These are phyloP conservation scores for Pseudopyrenochaeta lycopersici DNA, from an alignment of 2,329 filamentous ascomycete genomes.

Conservation along the genomic window DNA sequence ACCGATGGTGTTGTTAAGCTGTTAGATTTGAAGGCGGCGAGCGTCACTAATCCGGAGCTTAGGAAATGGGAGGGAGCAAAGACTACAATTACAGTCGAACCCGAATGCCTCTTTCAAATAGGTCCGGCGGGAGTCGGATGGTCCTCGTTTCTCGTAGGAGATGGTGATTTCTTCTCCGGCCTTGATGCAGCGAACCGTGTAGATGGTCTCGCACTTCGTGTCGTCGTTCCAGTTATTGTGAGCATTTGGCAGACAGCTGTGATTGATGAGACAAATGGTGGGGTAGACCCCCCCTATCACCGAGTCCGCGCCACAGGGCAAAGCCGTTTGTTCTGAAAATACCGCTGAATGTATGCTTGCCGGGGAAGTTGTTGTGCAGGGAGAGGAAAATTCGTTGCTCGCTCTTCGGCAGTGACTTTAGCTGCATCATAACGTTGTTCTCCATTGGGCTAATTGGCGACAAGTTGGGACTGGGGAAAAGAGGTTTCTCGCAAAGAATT, in stretches of 20 bases:
- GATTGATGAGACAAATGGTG: slow-evolving; percentile 41
- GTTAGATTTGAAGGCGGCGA: slow-evolving; percentile 34
- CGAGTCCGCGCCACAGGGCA: slow-evolving; percentile 12
- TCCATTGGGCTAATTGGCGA: slow-evolving; percentile 6
- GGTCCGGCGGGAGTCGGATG: slow-evolving; percentile 13
- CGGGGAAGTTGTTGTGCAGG: slow-evolving; percentile 47
- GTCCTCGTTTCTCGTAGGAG: slow-evolving; percentile 20
- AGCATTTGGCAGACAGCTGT: slow-evolving; percentile 39
- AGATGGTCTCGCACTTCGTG: slow-evolving; percentile 29
- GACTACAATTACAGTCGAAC: slow-evolving; percentile 39
- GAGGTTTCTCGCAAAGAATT: slow-evolving; percentile 21
- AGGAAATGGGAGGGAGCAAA: slow-evolving; percentile 19
- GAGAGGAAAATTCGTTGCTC: slow-evolving; percentile 29
- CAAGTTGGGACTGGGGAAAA: slow-evolving; percentile 7
- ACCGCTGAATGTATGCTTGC: slow-evolving; percentile 25
- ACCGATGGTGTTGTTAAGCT: slow-evolving; percentile 47
- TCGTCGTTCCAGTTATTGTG: slow-evolving; percentile 38
- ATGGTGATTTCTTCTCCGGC: slow-evolving; percentile 43
- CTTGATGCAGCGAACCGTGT: slow-evolving; percentile 34
- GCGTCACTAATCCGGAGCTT: slow-evolving; percentile 9
- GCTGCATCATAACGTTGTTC: slow-evolving; percentile 7
- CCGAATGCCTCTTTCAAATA: slow-evolving; percentile 40
- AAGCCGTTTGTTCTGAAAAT: slow-evolving; percentile 17
- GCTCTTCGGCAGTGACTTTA: slow-evolving; percentile 24
- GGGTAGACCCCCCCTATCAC: slow-evolving; percentile 28